These are phyloP conservation scores for sorghum (Sorghum bicolor) DNA, from an alignment of 176 grass and related monocot genomes.

Conservation along the genomic window DNA sequence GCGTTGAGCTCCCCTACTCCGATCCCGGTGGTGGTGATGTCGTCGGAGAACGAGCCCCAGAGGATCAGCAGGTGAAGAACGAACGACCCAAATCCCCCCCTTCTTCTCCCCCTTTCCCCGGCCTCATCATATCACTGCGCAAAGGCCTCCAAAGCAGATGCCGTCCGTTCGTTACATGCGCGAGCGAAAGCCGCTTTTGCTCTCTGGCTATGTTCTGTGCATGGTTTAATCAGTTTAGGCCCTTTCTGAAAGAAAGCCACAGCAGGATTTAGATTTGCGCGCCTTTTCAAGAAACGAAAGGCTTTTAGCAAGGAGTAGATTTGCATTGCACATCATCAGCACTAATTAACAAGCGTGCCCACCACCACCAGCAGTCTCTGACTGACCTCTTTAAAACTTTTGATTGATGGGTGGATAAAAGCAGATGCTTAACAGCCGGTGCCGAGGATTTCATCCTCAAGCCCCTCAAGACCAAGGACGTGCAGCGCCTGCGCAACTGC, in stretches of 20 bases:
- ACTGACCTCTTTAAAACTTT: neutral
- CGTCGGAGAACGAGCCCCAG: constrained; percentile 92
- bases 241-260: constrained; percentile 25
- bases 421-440: constrained; percentile 60
- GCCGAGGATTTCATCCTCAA: constrained; percentile 91
- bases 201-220: neutral
- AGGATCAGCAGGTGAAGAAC: constrained; percentile 74
- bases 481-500: constrained; percentile 63
- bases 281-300: constrained; percentile 17
- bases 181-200: constrained; percentile 28
- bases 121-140: neutral
- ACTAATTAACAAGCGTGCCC: constrained; percentile 14
- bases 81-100: neutral
- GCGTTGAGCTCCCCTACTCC: constrained; percentile 53
- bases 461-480: constrained; percentile 65
- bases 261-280: constrained; percentile 1
- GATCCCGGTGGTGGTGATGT: constrained; percentile 92
- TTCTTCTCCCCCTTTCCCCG: neutral
- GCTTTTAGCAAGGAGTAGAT: neutral
- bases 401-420: neutral
- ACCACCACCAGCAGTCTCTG: neutral
- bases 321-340: constrained; percentile 28
- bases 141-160: constrained; percentile 28
- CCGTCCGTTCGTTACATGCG: neutral
- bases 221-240: neutral